Evolutionary conservation across 1,139 yeast species (phyloP).

Genomic region (Taphrina confusa): DNA sequence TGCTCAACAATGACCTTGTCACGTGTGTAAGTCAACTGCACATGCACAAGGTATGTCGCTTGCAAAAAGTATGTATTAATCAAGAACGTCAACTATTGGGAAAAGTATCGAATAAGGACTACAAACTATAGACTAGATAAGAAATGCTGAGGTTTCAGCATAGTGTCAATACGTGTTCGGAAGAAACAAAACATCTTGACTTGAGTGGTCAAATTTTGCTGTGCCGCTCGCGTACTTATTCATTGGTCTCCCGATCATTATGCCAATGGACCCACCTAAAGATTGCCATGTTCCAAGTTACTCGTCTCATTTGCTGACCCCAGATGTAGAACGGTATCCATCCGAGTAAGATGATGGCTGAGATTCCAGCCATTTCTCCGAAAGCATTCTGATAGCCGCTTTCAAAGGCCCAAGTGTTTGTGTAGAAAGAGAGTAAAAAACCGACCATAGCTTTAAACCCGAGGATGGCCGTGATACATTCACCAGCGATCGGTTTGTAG

Average conservation of each 20-base stretch:
- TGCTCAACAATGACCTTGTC: too few relatives aligned
- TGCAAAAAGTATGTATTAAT: too few relatives aligned
- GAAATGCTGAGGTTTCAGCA: too few relatives aligned
- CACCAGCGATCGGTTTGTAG: not conserved
- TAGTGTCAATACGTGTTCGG: too few relatives aligned
- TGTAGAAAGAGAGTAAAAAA: not conserved
- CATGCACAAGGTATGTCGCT: too few relatives aligned
- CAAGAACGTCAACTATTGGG: too few relatives aligned
- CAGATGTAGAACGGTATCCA: conserved; percentile 7
- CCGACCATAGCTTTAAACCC: conserved; percentile 4
- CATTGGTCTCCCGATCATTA: not conserved
- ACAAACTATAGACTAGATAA: too few relatives aligned
- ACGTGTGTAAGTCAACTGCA: too few relatives aligned
- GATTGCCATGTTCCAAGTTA: not conserved
- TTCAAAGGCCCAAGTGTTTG: not conserved
- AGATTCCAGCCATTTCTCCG: not conserved
- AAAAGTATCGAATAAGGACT: too few relatives aligned
- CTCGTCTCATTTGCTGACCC: not conserved
- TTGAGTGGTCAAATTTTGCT: too few relatives aligned
- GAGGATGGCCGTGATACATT: not conserved
- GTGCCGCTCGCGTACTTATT: not conserved
- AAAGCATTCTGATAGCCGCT: not conserved
- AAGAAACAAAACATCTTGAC: too few relatives aligned
- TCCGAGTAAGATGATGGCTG: not conserved
- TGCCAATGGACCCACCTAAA: not conserved